phyloP scores from a whole-genome alignment of 306 rosid genomes.

The Casuarina cunninghamiana region DNA sequence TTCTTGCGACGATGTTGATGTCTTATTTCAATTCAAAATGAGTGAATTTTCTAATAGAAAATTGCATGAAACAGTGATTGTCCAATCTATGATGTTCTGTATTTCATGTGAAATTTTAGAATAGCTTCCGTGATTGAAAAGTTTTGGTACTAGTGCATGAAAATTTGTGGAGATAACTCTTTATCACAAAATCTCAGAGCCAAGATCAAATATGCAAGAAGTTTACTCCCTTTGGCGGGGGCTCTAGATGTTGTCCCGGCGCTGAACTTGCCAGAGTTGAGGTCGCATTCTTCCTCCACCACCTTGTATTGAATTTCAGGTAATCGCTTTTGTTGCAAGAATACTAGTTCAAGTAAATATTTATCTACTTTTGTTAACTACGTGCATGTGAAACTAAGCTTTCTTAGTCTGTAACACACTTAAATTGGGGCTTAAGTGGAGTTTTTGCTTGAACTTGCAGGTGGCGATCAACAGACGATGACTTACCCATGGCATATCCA shows the following conservation, averaged over 20 bases:
- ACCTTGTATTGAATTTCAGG: slow-evolving; percentile 39
- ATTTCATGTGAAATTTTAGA: no score
- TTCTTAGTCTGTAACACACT: not conserved
- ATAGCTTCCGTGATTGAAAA: not conserved
- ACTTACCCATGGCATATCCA: slow-evolving; percentile 34
- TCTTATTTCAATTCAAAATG: no score
- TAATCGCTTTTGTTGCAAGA: not conserved
- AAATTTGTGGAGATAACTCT: slow-evolving; percentile 1
- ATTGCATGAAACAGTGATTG: no score
- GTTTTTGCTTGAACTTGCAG: slow-evolving; percentile 12
- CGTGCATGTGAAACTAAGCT: not conserved
- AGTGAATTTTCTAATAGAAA: no score
- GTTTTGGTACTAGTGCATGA: not conserved
- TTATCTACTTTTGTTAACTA: not conserved
- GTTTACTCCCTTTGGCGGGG: slow-evolving; percentile 44
- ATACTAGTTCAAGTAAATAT: not conserved
- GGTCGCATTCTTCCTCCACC: slow-evolving; percentile 39
- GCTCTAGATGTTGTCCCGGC: slow-evolving; percentile 42
- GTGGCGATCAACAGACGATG: slow-evolving; percentile 38
- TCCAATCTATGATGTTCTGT: no score
- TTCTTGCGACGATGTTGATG: not conserved
- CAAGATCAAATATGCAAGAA: slow-evolving; percentile 35
- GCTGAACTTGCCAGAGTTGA: slow-evolving; percentile 39
- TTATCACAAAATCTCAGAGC: slow-evolving; percentile 4
- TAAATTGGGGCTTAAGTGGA: not conserved